Base-by-base conservation (phyloP, 345 rosid genomes). In the Rhodamnia rubescens region DNA sequence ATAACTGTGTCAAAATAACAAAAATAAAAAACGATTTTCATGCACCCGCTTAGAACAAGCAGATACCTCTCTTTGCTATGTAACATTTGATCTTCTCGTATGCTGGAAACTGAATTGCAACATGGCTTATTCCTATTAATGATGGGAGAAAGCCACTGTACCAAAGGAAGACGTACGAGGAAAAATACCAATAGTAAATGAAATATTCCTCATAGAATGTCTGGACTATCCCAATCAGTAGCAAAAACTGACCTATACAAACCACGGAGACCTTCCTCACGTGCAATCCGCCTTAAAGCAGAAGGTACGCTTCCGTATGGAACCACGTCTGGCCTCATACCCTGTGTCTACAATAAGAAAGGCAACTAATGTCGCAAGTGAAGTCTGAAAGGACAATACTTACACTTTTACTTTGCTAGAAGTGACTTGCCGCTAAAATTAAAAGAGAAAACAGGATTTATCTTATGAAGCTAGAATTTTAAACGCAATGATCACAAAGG, bases 101-200 rank as follows among this genome's bases (percentile, higher is more conserved):
- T 42, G 95, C 98, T 22, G 99, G 98, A 92, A 97, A 96, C 88
- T 97, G 99, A 87, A 97, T 96, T 0, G 98, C 99, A 74, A 96
- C 99, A 84, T 97, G 99, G 89, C 95, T 96, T 87, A 95, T 86
- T 80, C 99, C 99, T 4, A 95, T 98, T 87, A 97, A 92, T 26
- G 99, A 97, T 80, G 99, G 99, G 78, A 97, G 87, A 82, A 97
- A 85, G 26, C 99, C 99, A 90, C 99, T 97, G 98, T 88, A 91
- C 86, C 88, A 90, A 74, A 83, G 26, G 59, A 86, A 55, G 83
- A 87, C 82, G 88, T 53, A 40, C 49, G 52, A 29, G 40, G 74
- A 32, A 8, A 90, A 27, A 55, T 10, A 47, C 74, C 57, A 82
- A 13, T 52, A 49, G 51, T 49, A 10, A 81, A 74, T 74, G 61